Conservation (phyloP, 257 asterid genomes). For the Buddleja alternifolia region DNA sequence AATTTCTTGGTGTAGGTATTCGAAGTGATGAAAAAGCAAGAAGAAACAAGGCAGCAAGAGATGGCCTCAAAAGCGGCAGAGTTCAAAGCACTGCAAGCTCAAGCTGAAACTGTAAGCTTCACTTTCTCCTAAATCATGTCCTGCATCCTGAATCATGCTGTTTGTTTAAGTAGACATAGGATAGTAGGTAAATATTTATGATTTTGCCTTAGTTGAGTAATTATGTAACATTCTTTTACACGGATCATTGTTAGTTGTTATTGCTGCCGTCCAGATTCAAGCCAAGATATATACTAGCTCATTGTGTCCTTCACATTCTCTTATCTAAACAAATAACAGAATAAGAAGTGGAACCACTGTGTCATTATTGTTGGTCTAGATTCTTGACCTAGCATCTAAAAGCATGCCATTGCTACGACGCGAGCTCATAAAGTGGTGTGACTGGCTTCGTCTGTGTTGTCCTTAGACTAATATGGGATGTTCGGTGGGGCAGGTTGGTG, state of each 20-base stretch:
- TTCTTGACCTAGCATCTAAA: background rate
- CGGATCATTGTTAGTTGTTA: no score
- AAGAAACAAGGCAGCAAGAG: conserved; percentile 71
- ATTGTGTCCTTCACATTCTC: background rate
- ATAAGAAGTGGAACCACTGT: background rate
- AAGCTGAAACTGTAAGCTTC: conserved; percentile 72
- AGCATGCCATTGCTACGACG: background rate
- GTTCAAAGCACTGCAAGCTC: conserved; percentile 77
- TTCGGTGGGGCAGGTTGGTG: conserved; percentile 8
- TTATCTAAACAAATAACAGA: conserved; percentile 1
- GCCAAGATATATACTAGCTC: no score
- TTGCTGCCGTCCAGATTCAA: no score
- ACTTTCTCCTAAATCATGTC: no score
- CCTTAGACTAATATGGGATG: background rate
- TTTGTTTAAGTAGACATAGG: background rate
- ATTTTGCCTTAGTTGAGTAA: no score
- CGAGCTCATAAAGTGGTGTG: no score
- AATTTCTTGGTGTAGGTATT: conserved; percentile 50
- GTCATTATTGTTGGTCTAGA: no score
- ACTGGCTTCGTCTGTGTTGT: no score
- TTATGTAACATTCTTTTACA: no score
- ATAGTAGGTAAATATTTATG: background rate
- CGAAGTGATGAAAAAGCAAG: conserved; percentile 69
- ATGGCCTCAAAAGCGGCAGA: conserved; percentile 56
- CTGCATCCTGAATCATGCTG: no score